Evolutionary conservation across 176 grass and related monocot species (phyloP).

Genomic region (Carex pumila): DNA sequence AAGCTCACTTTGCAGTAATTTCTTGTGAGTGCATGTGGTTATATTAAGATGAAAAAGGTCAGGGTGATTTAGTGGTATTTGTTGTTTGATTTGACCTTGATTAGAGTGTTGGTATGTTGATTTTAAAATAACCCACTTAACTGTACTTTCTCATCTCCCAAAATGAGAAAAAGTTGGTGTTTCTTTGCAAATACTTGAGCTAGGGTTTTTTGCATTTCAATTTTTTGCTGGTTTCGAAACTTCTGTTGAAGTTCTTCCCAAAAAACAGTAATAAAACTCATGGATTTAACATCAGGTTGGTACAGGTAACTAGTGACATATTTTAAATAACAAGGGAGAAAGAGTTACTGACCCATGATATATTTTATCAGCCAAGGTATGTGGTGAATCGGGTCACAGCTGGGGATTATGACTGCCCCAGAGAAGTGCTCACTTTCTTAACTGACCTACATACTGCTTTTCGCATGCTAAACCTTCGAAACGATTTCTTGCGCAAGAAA

Average conservation of each 20-base stretch:
- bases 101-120: background rate
- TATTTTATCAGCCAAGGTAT: slow-evolving; percentile 65
- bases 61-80: background rate
- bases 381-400: slow-evolving; percentile 84
- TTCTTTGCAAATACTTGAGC: background rate
- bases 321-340: background rate
- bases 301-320: background rate
- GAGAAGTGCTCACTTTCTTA: slow-evolving; percentile 69
- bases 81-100: background rate
- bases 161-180: background rate
- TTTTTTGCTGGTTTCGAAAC: background rate
- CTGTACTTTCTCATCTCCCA: background rate
- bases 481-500: slow-evolving; percentile 94
- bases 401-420: slow-evolving; percentile 85
- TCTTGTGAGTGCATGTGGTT: background rate
- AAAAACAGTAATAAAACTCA: background rate
- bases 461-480: slow-evolving; percentile 90
- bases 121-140: background rate
- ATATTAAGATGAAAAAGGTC: background rate
- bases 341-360: background rate
- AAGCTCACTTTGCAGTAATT: background rate
- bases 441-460: slow-evolving; percentile 90
- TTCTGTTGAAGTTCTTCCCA: background rate
- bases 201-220: background rate
- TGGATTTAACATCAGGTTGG: background rate